A percentile compares a stretch with the other conserved stretches of the same genome.
phyloP scores from a whole-genome alignment of 805 yeast genomes.

The Cyberlindnera samutprakarnensis region DNA sequence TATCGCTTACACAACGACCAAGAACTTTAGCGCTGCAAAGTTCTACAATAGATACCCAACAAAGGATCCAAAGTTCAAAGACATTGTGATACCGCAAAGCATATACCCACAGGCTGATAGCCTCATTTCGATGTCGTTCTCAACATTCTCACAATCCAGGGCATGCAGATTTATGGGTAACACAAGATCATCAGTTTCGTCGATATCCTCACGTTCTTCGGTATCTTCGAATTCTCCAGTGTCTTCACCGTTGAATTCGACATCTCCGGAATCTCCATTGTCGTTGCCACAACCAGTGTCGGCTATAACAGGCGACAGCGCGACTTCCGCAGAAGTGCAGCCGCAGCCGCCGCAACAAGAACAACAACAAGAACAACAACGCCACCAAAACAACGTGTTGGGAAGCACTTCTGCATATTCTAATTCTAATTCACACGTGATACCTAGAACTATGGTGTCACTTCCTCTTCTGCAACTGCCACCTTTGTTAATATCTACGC shows the following conservation, averaged over 20 bases:
- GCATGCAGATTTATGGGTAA: not conserved
- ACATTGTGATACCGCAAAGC: conserved; percentile 27
- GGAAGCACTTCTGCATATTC: too few relatives aligned
- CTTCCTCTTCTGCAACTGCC: too few relatives aligned
- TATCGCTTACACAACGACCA: conserved; percentile 43
- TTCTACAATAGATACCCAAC: conserved; percentile 32
- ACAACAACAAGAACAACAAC: not conserved
- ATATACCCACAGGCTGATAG: conserved; percentile 24
- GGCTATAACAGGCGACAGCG: conserved; percentile 1
- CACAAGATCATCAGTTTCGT: not conserved
- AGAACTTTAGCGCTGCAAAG: conserved; percentile 22
- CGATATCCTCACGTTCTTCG: not conserved
- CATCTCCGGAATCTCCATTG: conserved; percentile 2
- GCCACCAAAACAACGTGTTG: too few relatives aligned
- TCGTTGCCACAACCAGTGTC: not conserved
- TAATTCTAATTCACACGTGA: too few relatives aligned
- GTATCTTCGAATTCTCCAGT: not conserved
- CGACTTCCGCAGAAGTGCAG: too few relatives aligned
- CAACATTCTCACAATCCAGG: conserved; percentile 3
- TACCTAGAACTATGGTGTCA: too few relatives aligned
- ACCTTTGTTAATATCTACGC: conserved; percentile 1
- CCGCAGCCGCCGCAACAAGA: conserved; percentile 1
- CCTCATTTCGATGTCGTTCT: not conserved
- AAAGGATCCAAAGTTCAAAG: conserved; percentile 28
- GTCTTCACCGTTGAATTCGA: conserved; percentile 6